Base-by-base conservation (phyloP, 164 flowering plant species). In the Chimonanthus praecox region DNA sequence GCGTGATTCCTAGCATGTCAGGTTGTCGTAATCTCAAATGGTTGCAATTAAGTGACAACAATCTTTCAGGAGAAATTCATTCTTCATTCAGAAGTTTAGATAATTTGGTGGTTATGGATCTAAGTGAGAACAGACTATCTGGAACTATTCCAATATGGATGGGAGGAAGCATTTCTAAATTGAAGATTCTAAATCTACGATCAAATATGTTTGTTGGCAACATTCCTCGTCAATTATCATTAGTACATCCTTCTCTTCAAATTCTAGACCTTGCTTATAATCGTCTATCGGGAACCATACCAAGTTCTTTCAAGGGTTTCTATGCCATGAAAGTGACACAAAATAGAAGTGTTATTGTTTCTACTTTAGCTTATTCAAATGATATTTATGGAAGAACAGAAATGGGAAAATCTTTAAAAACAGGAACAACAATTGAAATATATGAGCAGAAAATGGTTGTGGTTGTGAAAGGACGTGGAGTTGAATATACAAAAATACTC, bases 131-230 rank as follows among this genome's bases (percentile, higher is more conserved):
- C 21, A 7, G 1, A 3, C 7, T 33, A 21, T 43, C 33, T 5
- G 20, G 72, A 2, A 21, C 16, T 2, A 72, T 72, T 7, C 74
- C 74, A 20, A 21, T n/a, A 15, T 72, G 68, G 74, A 18, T 72
- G 4, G 68, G 74, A 16, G 21, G 7, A 9, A 49, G 5, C 3
- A 11, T 72, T 6, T 15, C 60, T 20, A 48, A 11, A 62, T 46
- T 72, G 2, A 63, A 16, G 18, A 18, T 72, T 47, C 61, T 72
- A 0, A 2, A 47, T 8, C 10, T 72, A 6, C 60, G 68, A 64
- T 72, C 58, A 3, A 72, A 72, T 44, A 63, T 6, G 15, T 72
- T 62, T 72, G 7, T 4, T 7, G 68, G 68, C 1, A 33, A 11
- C 8, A 72, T 72, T 48, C 74, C 74, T 9, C 46, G 3, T 18